phyloP scores from a whole-genome alignment of 2,329 filamentous ascomycete species.

The Setomelanomma holmii region DNA sequence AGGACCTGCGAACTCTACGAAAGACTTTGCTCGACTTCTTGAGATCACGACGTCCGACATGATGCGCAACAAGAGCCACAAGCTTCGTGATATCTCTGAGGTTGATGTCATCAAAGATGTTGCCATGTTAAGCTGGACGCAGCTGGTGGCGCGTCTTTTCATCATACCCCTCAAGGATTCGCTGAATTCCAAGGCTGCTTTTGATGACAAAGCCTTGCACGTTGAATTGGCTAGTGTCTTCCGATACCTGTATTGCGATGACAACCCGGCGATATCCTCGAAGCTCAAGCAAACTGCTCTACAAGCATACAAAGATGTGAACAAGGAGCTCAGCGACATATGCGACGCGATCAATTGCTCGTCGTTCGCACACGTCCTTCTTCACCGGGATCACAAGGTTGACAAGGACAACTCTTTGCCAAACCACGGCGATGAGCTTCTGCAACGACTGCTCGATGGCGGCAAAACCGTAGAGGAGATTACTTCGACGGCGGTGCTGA shows the following conservation, averaged over 20 bases:
- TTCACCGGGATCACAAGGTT: background rate
- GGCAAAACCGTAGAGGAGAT: conserved; percentile 17
- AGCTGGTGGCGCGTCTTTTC: conserved; percentile 37
- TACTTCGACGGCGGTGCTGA: conserved; percentile 6
- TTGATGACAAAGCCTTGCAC: conserved; percentile 33
- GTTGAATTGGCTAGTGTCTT: conserved; percentile 34
- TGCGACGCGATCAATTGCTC: conserved; percentile 8
- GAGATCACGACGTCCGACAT: conserved; percentile 30
- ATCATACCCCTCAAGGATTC: conserved; percentile 31
- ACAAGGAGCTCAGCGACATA: conserved; percentile 1
- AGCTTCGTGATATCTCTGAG: conserved; percentile 40
- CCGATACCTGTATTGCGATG: conserved; percentile 38
- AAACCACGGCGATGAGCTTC: conserved; percentile 5
- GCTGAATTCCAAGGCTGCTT: conserved; percentile 21
- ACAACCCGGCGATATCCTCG: conserved; percentile 30
- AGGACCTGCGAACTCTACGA: conserved; percentile 16
- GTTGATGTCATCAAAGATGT: conserved; percentile 39
- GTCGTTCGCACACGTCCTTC: conserved; percentile 1
- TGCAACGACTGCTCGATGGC: conserved; percentile 11
- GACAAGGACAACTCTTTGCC: conserved; percentile 5
- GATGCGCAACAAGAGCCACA: conserved; percentile 36
- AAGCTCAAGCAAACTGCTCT: conserved; percentile 9
- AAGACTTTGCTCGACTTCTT: conserved; percentile 28
- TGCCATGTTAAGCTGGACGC: conserved; percentile 38
- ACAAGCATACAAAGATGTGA: conserved; percentile 7